Percentiles rank a stretch among this genome's conserved stretches.
Conservation (phyloP, 2,329 filamentous ascomycete species). For the Aphanoascus verrucosus region DNA sequence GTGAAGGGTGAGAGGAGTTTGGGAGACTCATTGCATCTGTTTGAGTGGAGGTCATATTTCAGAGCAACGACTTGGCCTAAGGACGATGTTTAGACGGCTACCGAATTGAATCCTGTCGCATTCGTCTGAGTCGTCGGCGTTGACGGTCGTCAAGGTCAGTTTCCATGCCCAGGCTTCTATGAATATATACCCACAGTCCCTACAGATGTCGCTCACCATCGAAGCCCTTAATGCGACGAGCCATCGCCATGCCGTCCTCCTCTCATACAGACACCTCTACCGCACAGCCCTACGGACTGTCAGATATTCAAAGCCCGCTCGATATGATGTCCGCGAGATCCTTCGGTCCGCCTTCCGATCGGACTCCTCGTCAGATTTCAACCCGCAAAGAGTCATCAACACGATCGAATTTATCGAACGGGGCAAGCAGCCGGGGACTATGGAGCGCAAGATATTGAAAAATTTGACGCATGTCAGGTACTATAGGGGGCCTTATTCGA, state of each 20-base stretch:
- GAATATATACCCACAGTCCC: too few relatives aligned
- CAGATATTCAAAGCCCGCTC: conserved; percentile 47
- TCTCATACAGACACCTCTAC: conserved; percentile 49
- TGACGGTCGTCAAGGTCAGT: too few relatives aligned
- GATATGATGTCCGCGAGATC: conserved; percentile 42
- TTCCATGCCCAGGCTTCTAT: too few relatives aligned
- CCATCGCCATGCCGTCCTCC: conserved; percentile 29
- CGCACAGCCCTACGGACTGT: conserved; percentile 44
- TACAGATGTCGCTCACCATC: conserved; percentile 15
- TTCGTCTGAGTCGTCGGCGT: too few relatives aligned
- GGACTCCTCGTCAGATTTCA: conserved; percentile 28
- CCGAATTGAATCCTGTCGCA: too few relatives aligned
- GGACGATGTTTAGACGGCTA: too few relatives aligned
- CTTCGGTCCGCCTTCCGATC: conserved; percentile 36
- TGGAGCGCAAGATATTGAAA: conserved; percentile 40
- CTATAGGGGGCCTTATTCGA: conserved; percentile 30
- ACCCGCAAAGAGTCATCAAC: conserved; percentile 33
- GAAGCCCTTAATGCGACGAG: conserved; percentile 12
- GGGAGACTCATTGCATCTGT: too few relatives aligned
- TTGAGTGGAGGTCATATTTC: too few relatives aligned
- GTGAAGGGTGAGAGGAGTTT: too few relatives aligned
- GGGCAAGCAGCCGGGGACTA: conserved; percentile 30
- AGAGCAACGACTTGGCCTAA: too few relatives aligned
- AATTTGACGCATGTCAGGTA: conserved; percentile 36
- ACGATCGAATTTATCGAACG: conserved; percentile 38